Percentiles rank a stretch among this genome's conserved stretches.
Conservation (phyloP, 768 basidiomycete species). For the Macrolepiota albuminosa region DNA sequence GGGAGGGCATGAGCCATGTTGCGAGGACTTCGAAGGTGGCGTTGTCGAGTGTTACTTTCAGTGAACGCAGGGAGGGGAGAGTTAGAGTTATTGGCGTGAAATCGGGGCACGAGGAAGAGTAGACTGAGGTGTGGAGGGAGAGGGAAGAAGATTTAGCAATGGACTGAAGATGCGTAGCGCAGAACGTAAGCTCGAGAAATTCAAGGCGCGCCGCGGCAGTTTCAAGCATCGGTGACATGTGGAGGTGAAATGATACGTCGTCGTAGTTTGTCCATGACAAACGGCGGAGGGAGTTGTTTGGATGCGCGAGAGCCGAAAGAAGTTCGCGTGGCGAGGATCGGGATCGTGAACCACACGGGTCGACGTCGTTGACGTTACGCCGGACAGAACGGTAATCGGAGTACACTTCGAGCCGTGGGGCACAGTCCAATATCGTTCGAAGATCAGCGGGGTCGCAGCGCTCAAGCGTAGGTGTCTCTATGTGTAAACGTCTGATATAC, state of each 20-base stretch:
- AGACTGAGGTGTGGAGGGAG: slow-evolving; percentile 1
- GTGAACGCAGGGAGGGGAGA: slow-evolving; percentile 61
- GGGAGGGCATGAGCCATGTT: slow-evolving; percentile 59
- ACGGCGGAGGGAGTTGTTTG: slow-evolving; percentile 47
- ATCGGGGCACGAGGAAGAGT: slow-evolving; percentile 9
- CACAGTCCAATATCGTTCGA: slow-evolving; percentile 62
- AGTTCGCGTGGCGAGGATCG: slow-evolving; percentile 52
- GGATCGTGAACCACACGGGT: slow-evolving; percentile 33
- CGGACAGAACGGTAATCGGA: slow-evolving; percentile 64
- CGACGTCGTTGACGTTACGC: slow-evolving; percentile 43
- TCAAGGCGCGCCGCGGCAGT: slow-evolving; percentile 52
- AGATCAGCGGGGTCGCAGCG: slow-evolving; percentile 64
- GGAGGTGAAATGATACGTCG: slow-evolving; percentile 49
- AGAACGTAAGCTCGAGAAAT: slow-evolving; percentile 65
- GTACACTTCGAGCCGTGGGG: slow-evolving; percentile 54
- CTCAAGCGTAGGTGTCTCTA: slow-evolving; percentile 63
- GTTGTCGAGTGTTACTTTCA: slow-evolving; percentile 70
- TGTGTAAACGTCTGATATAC: slow-evolving; percentile 60
- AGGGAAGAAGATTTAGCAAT: slow-evolving; percentile 13
- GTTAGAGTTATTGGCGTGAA: slow-evolving; percentile 27
- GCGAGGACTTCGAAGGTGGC: slow-evolving; percentile 65
- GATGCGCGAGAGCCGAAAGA: slow-evolving; percentile 53
- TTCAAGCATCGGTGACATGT: slow-evolving; percentile 49
- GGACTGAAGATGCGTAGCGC: slow-evolving; percentile 39
- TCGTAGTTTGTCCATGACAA: slow-evolving; percentile 75